A percentile compares a stretch with the other conserved stretches of the same genome.
These are phyloP conservation scores for Candida saitoana DNA, from an alignment of 805 yeast genomes.

Conservation along the genomic window DNA sequence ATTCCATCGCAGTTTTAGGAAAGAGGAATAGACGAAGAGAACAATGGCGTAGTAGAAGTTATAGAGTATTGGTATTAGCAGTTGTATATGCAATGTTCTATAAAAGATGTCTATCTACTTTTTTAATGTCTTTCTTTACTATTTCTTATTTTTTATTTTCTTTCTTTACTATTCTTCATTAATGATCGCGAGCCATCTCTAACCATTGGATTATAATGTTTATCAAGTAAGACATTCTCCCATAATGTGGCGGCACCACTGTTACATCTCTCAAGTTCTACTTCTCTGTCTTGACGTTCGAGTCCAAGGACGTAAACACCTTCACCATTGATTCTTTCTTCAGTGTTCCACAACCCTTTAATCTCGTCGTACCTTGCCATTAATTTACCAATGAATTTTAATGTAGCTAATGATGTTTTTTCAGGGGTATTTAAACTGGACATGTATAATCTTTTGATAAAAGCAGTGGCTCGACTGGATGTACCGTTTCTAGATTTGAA, in stretches of 20 bases:
- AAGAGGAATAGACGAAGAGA: not conserved
- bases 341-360: slow-evolving; percentile 76
- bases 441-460: slow-evolving; percentile 74
- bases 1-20: not conserved
- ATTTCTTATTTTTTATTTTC: slow-evolving; percentile 1
- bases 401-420: slow-evolving; percentile 72
- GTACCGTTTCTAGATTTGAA: slow-evolving; percentile 71
- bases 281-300: slow-evolving; percentile 36
- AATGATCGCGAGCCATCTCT: slow-evolving; percentile 54
- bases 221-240: slow-evolving; percentile 76
- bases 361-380: slow-evolving; percentile 63
- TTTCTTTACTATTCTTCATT: slow-evolving; percentile 33
- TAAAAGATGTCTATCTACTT: too few species aligned
- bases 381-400: slow-evolving; percentile 75
- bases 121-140: not conserved
- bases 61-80: too few species aligned
- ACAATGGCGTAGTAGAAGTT: not conserved
- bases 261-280: slow-evolving; percentile 69
- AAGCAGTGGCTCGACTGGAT: slow-evolving; percentile 66
- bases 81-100: too few species aligned
- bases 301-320: slow-evolving; percentile 51
- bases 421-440: slow-evolving; percentile 76
- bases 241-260: slow-evolving; percentile 86
- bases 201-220: slow-evolving; percentile 83
- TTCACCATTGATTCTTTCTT: slow-evolving; percentile 84